Evolutionary conservation across 2,329 filamentous ascomycete species (phyloP), one percentile per base, ranked within the genome.

Genomic region (Talaromyces sp.): DNA sequence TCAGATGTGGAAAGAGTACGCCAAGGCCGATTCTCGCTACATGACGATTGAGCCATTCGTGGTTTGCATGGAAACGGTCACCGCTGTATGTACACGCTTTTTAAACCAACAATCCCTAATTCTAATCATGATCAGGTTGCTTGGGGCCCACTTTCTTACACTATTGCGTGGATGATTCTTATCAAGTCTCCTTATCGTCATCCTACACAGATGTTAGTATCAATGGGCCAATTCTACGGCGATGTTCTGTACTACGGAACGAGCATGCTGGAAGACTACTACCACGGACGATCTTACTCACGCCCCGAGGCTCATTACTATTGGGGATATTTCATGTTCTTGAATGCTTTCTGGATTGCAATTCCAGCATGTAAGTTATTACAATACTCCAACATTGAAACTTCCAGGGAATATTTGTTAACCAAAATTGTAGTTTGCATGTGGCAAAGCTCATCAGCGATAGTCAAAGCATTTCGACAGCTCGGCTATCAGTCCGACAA

Each of bases 51-150:
- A 91, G 65, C 79, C 85, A 2, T 92, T 94, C 65, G 89, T 91
- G 64, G 76, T 93, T 20, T 90, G 87, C 69, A 86, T 94, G 70
- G 90, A 95, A 76, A 82, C 81, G 24, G 82, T 94, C 55, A 94
- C 90, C 1, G 84, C 84, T 22, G 45, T 48, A 48, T 17, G 35
- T 48, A 7, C 9, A 17, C 14, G 11, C 4, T 19, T 16, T 16
- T 14, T 13, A 14, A 27, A 14, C 20, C 14, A 40, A 19, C 8
- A 14, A 6, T n/a, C n/a, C 20, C 32, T 11, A 17, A 11, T 19
- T 19, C 17, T 19, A 40, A 27, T 19, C 20, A 14, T 29, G 20
- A n/a, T 13, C 33, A 48, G n/a, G 49, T 56, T 32, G 32, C 11
- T 37, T 63, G 61, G 61, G 58, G 61, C 0, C 61, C 83, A 2